Evolutionary conservation across 495 filamentous ascomycete genomes (phyloP).

Genomic region (Neurospora sp.): DNA sequence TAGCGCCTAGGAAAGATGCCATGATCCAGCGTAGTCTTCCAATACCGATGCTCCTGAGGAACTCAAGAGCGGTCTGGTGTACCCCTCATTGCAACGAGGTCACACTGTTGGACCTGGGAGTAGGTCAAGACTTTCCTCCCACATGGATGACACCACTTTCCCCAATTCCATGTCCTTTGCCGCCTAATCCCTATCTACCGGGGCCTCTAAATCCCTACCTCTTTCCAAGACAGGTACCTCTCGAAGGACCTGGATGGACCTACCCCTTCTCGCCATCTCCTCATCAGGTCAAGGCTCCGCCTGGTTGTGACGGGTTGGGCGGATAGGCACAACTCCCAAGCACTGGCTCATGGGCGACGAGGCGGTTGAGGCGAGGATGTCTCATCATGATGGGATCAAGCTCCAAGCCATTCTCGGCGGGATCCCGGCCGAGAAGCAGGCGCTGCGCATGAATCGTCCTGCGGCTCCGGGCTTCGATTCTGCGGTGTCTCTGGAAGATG

Average conservation of each 20-base stretch:
- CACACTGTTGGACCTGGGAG: not conserved
- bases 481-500: too few species aligned
- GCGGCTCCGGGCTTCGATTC: too few species aligned
- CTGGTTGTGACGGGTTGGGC: not conserved
- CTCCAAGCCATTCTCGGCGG: too few species aligned
- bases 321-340: not conserved
- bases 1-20: not conserved
- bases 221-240: not conserved
- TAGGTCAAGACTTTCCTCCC: not conserved
- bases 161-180: not conserved
- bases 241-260: not conserved
- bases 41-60: too few species aligned
- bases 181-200: not conserved
- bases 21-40: too few species aligned
- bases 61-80: too few species aligned
- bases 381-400: conserved; percentile 62
- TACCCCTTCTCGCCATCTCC: not conserved
- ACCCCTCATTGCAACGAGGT: too few species aligned
- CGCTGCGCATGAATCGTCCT: too few species aligned
- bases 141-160: not conserved
- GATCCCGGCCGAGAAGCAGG: too few species aligned
- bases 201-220: not conserved
- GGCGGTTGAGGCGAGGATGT: conserved; percentile 34
- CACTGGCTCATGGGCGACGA: conserved; percentile 30
- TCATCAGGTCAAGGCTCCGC: not conserved